A percentile compares a stretch with the other conserved stretches of the same genome.
phyloP scores from a whole-genome alignment of 257 asterid genomes.

The Handroanthus guayacan region DNA sequence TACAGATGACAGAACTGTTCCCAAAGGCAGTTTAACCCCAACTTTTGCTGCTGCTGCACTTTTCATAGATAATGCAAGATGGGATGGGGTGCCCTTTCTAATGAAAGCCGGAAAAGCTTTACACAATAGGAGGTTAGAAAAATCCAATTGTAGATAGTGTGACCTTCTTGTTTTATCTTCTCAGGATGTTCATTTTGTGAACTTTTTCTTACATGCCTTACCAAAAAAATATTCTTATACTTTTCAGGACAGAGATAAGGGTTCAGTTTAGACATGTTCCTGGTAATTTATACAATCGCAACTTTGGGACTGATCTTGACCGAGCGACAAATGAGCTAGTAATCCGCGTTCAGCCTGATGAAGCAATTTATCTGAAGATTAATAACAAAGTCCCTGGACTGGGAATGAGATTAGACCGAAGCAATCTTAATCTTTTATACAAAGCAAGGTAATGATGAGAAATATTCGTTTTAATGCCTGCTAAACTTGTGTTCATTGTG shows the following conservation, averaged over 20 bases:
- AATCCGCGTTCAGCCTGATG: constrained; percentile 97
- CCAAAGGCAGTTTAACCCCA: constrained; percentile 86
- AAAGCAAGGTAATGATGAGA: constrained; percentile 72
- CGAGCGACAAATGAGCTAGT: constrained; percentile 95
- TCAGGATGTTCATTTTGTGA: not conserved
- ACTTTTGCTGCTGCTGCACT: constrained; percentile 99
- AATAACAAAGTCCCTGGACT: constrained; percentile 97
- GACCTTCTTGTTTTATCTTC: not conserved
- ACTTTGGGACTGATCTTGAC: constrained; percentile 80
- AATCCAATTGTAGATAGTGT: not conserved
- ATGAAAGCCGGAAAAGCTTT: constrained; percentile 99
- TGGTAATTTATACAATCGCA: constrained; percentile 78
- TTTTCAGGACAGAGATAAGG: constrained; percentile 82
- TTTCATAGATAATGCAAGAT: constrained; percentile 88
- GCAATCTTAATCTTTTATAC: constrained; percentile 92
- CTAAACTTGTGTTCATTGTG: not conserved
- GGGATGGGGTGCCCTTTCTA: constrained; percentile 98
- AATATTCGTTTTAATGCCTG: not conserved
- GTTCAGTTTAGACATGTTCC: constrained; percentile 98
- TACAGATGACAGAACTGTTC: constrained; percentile 93
- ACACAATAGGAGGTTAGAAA: constrained; percentile 66
- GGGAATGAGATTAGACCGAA: constrained; percentile 89
- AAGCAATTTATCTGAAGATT: constrained; percentile 86
- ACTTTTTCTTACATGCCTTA: not conserved
- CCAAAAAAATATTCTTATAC: constrained; percentile 2